phyloP scores from a whole-genome alignment of 768 basidiomycete species.

The Mycena venus region DNA sequence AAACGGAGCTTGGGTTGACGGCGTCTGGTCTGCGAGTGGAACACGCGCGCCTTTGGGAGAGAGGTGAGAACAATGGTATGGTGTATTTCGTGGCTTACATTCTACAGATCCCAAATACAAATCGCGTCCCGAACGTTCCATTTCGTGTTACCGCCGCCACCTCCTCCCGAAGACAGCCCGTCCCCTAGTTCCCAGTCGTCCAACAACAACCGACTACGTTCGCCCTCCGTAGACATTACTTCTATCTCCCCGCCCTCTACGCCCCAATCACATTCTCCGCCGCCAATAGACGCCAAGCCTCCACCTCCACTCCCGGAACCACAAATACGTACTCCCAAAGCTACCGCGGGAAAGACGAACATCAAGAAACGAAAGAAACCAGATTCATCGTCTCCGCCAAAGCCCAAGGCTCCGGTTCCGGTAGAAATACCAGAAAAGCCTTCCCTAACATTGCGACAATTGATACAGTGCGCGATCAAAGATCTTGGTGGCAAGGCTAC shows the following conservation, averaged over 20 bases:
- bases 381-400: slow-evolving; percentile 56
- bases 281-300: slow-evolving; percentile 65
- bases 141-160: slow-evolving; percentile 93
- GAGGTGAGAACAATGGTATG: slow-evolving; percentile 62
- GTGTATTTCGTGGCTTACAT: slow-evolving; percentile 16
- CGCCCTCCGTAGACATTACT: slow-evolving; percentile 86
- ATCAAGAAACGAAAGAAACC: slow-evolving; percentile 84
- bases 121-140: slow-evolving; percentile 98
- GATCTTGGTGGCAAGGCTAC: slow-evolving; percentile 88
- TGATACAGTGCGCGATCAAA: slow-evolving; percentile 92
- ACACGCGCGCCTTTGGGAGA: slow-evolving; percentile 88
- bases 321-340: slow-evolving; percentile 74
- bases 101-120: slow-evolving; percentile 89
- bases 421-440: slow-evolving; percentile 92
- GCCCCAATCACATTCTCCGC: slow-evolving; percentile 81
- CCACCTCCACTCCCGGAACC: slow-evolving; percentile 58
- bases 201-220: slow-evolving; percentile 71
- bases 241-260: slow-evolving; percentile 88
- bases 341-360: slow-evolving; percentile 62
- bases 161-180: slow-evolving; percentile 83
- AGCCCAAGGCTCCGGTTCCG: slow-evolving; percentile 59
- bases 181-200: slow-evolving; percentile 86
- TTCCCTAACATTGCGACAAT: slow-evolving; percentile 89
- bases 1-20: slow-evolving; percentile 98
- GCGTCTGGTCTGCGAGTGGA: slow-evolving; percentile 93